Evolutionary conservation across 163 green algal genomes (phyloP), one percentile per base, ranked within the genome.

Genomic region (Volvox carteri): DNA sequence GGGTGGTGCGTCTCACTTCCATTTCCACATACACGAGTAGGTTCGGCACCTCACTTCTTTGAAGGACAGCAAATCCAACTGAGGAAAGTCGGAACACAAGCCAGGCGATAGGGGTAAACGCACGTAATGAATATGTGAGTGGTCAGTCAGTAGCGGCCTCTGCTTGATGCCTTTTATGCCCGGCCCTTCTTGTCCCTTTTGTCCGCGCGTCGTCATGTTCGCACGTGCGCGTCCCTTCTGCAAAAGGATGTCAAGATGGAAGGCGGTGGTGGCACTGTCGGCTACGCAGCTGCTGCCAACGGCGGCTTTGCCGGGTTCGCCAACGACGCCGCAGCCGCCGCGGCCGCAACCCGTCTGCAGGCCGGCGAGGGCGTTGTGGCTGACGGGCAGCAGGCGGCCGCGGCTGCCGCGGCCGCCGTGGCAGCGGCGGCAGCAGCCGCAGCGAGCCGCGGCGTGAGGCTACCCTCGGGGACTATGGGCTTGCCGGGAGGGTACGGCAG

Each of bases 161-260:
- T 28, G 23, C 28, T 2, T 28, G 60, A 39, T 39, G 11, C 28
- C 60, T 72, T 72, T 72, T 72, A 3, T 58, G 48, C 48, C n/a
- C n/a, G n/a, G n/a, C n/a, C n/a, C n/a, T n/a, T n/a, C n/a, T n/a
- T n/a, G n/a, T n/a, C n/a, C n/a, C n/a, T n/a, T n/a, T n/a, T n/a
- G n/a, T 12, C 8, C 54, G 2, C 54, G 54, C 8, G 54, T 65
- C 54, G 5, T 30, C 50, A 11, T 65, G 54, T 65, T 19, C 28
- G n/a, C n/a, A n/a, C n/a, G n/a, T n/a, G n/a, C n/a, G 60, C n/a
- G 60, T 7, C 60, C 19, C 60, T 46, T 50, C 58, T 21, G 9
- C 6, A 5, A 25, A 46, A 80, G 73, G 73, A 80, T n/a, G 44
- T 80, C 23, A 80, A 80, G 41, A 44, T 80, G 73, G 73, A 80